Conservation (phyloP, 805 yeast genomes). For the Pichia californica region DNA sequence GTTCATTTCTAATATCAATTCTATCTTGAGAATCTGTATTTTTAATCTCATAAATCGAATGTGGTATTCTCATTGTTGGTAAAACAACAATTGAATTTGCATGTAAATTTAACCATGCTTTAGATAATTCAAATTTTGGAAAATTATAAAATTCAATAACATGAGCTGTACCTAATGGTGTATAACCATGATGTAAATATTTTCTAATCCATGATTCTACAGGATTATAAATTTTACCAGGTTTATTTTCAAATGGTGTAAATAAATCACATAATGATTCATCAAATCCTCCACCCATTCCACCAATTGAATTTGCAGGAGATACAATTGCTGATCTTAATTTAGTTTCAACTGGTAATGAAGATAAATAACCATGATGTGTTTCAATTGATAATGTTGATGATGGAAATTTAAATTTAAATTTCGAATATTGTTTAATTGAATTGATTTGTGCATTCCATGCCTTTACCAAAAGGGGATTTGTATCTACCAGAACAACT, state of each 20-base stretch:
- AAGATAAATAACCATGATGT: conserved; percentile 1
- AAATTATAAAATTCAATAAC: conserved; percentile 25
- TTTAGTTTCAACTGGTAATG: background rate
- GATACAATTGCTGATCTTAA: conserved; percentile 33
- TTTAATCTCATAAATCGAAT: conserved; percentile 11
- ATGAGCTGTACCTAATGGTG: conserved; percentile 26
- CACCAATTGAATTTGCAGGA: conserved; percentile 48
- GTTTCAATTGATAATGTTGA: background rate
- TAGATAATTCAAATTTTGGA: conserved; percentile 16
- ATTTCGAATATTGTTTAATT: background rate
- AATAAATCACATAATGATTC: conserved; percentile 28
- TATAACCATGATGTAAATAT: conserved; percentile 26
- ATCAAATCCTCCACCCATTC: conserved; percentile 48
- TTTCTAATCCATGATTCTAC: conserved; percentile 22
- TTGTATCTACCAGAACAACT: conserved; percentile 3
- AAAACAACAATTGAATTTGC: conserved; percentile 30
- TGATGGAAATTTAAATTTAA: background rate
- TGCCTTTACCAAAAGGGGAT: conserved; percentile 1
- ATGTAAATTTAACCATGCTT: conserved; percentile 25
- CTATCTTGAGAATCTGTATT: conserved; percentile 6
- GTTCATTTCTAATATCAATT: background rate
- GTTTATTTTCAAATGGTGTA: background rate
- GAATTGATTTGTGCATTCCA: conserved; percentile 6
- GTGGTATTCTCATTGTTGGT: conserved; percentile 37
- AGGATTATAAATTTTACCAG: background rate